Evolutionary conservation across 2,329 filamentous ascomycete species (phyloP).

Genomic region (Huntiella abstrusa): DNA sequence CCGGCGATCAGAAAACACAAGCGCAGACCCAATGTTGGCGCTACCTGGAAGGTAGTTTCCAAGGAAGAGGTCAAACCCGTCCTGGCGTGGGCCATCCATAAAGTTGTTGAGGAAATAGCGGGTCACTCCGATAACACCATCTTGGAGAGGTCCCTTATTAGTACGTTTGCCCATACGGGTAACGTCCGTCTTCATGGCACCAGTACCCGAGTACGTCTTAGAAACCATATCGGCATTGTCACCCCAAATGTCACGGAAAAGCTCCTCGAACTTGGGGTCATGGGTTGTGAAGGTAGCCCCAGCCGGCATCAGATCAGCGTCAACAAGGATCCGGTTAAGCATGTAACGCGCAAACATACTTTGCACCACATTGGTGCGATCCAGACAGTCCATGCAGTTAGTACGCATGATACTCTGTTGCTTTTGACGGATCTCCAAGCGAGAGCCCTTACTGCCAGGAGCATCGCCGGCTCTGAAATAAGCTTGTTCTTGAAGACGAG

Average conservation of each 20-base stretch:
- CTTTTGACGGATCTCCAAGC: conserved; percentile 56
- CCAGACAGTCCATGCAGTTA: conserved; percentile 98
- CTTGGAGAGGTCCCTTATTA: conserved; percentile 64
- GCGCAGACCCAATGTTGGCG: conserved; percentile 48
- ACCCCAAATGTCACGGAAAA: conserved; percentile 96
- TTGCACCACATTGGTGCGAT: conserved; percentile 94
- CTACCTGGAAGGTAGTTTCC: conserved; percentile 64
- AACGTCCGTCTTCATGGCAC: conserved; percentile 94
- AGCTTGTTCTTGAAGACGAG: conserved; percentile 57
- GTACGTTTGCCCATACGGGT: conserved; percentile 86
- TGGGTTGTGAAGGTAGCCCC: conserved; percentile 61
- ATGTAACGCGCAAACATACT: conserved; percentile 88
- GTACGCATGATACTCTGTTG: conserved; percentile 88
- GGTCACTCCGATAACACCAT: conserved; percentile 72
- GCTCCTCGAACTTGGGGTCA: conserved; percentile 63
- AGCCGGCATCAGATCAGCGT: conserved; percentile 57
- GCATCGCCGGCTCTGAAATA: conserved; percentile 89
- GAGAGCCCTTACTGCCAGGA: conserved; percentile 47
- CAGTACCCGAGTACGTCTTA: conserved; percentile 82
- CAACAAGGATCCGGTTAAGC: conserved; percentile 71
- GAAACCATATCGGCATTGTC: conserved; percentile 96
- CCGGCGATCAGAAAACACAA: conserved; percentile 67
- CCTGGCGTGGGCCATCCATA: conserved; percentile 77
- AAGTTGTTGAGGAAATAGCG: conserved; percentile 93
- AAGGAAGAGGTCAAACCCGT: conserved; percentile 87